Base-by-base conservation (phyloP, 2,329 filamentous ascomycete genomes). In the Talaromyces pinophilus region DNA sequence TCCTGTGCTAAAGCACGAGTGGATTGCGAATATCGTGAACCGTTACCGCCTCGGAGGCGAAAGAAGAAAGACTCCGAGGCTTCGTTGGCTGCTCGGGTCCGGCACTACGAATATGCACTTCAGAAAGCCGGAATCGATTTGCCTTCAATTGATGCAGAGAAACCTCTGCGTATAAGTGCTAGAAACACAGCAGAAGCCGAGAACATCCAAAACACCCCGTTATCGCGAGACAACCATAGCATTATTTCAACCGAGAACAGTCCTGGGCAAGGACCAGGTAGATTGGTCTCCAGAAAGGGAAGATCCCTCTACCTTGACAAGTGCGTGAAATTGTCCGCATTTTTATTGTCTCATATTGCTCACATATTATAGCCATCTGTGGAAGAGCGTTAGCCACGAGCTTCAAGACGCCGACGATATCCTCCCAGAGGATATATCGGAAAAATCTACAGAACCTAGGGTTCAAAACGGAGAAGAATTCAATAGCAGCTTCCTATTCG, bases 371-470 rank as follows among this genome's bases (percentile, higher is more conserved):
- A 68, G 67, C 46, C 54, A 68, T 64, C 52, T 68, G 42, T 68
- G 67, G 67, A 67, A 66, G 7, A 68, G 67, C 28, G 64, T 68
- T 52, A 68, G 64, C 61, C 38, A 67, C 15, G 67, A 68, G 64
- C 64, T 68, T 44, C 54, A 67, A 64, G 64, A 68, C 50, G 61
- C 55, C 17, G 55, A 64, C 13, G 67, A 66, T n/a, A 67, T 66
- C 0, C 64, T 68, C 11, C n/a, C 60, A 8, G 67, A 67, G n/a
- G 50, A 54, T 17, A 42, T 42, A 1, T 46, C 64, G 1, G 55
- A 63, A 33, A 59, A 25, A 15, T 38, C 46, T 42, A 13, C 48
- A 25, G 42, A 40, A 22, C 50, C 33, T n/a, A 44, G 33, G 25
- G 40, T 48, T 28, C 50, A 54, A 5, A 35, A 59, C 46, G 64